Evolutionary conservation across 306 rosid genomes (phyloP).

Genomic region (Quercus cerris): DNA sequence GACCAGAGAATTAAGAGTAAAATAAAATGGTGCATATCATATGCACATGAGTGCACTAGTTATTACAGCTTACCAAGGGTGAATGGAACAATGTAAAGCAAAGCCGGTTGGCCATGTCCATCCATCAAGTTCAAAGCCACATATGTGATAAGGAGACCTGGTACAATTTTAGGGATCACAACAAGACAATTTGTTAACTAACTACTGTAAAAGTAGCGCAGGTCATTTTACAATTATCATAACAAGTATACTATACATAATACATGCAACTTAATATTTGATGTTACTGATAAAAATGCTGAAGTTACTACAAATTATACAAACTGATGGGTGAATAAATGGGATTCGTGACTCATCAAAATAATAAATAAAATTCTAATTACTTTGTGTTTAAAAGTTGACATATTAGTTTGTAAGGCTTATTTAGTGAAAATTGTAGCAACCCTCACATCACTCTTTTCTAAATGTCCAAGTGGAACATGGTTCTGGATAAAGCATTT

Average conservation of each 20-base stretch:
- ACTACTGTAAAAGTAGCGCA: background rate
- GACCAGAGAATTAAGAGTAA: slow-evolving; percentile 15
- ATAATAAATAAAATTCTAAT: too few relatives aligned
- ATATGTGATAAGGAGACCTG: slow-evolving; percentile 90
- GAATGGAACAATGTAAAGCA: slow-evolving; percentile 94
- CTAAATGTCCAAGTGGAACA: background rate
- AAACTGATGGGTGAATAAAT: too few relatives aligned
- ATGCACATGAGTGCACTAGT: background rate
- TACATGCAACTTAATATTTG: too few relatives aligned
- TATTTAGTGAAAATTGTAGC: too few relatives aligned
- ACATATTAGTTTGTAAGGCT: too few relatives aligned
- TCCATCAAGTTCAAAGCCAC: slow-evolving; percentile 98
- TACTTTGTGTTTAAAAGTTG: too few relatives aligned
- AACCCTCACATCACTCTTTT: background rate
- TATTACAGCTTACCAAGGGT: slow-evolving; percentile 65
- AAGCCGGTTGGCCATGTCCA: slow-evolving; percentile 98
- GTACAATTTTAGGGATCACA: slow-evolving; percentile 9
- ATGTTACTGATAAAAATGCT: too few relatives aligned
- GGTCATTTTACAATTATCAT: too few relatives aligned
- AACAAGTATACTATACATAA: too few relatives aligned
- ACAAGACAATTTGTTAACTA: background rate
- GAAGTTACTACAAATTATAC: too few relatives aligned
- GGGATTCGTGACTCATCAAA: too few relatives aligned
- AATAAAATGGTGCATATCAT: background rate
- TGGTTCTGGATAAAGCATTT: background rate